Conservation (phyloP, 2,329 filamentous ascomycete species). For the Fusarium staphyleae region DNA sequence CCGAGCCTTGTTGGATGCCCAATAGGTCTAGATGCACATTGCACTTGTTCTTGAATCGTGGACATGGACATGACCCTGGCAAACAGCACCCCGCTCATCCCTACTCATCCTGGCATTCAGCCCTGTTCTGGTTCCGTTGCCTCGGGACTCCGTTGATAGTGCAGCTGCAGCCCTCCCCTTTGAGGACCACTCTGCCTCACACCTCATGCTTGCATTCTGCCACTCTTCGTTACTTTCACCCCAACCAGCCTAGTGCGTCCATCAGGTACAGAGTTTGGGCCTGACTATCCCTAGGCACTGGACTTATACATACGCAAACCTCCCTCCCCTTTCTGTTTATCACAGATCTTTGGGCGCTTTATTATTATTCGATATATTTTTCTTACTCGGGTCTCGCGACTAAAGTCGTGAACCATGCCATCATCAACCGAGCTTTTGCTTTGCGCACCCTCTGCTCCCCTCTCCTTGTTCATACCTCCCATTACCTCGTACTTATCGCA, state of each 20-base stretch:
- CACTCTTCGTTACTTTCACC: conserved; percentile 43
- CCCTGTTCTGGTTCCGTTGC: conserved; percentile 35
- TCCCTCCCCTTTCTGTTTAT: conserved; percentile 10
- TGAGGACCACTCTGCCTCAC: conserved; percentile 29
- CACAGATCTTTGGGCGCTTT: conserved; percentile 6
- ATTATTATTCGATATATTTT: conserved; percentile 3
- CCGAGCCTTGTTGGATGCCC: background rate
- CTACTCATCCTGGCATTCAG: conserved; percentile 25
- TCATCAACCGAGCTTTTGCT: conserved; percentile 37
- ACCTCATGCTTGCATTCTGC: conserved; percentile 32
- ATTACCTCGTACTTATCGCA: conserved; percentile 13
- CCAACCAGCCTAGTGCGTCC: conserved; percentile 41
- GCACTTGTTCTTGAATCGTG: background rate
- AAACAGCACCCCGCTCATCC: conserved; percentile 27
- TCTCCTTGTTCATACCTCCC: conserved; percentile 30
- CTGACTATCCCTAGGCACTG: conserved; percentile 12
- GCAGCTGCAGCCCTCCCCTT: conserved; percentile 26
- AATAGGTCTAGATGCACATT: conserved; percentile 6
- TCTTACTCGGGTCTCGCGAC: conserved; percentile 5
- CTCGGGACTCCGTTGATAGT: conserved; percentile 29
- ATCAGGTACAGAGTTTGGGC: conserved; percentile 27
- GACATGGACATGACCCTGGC: conserved; percentile 27
- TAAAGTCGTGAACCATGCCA: conserved; percentile 24
- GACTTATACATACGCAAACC: conserved; percentile 33
- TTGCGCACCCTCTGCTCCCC: conserved; percentile 24